A percentile compares a stretch with the other conserved stretches of the same genome.
Conservation (phyloP, 1,284 basidiomycete genomes). For the Trichosporon sp. region DNA sequence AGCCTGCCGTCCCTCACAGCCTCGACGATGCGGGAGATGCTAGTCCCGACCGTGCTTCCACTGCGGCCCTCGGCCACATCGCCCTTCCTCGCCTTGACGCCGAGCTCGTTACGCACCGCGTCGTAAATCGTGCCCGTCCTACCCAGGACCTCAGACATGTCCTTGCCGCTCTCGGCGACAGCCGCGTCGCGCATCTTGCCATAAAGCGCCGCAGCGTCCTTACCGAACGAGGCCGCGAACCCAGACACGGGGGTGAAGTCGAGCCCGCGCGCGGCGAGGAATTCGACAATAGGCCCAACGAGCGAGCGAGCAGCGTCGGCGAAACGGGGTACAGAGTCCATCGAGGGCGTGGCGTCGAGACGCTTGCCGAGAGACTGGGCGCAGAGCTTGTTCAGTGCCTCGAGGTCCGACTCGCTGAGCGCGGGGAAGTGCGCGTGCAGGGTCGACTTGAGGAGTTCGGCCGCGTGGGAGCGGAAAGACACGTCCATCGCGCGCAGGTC, state of each 20-base stretch:
- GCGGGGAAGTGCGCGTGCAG: constrained; percentile 28
- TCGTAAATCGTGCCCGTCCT: constrained; percentile 25
- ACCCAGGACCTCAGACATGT: constrained; percentile 27
- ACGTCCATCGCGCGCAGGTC: constrained; percentile 32
- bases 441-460: constrained; percentile 24
- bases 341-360: constrained; percentile 28
- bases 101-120: constrained; percentile 27
- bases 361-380: constrained; percentile 26
- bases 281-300: constrained; percentile 29
- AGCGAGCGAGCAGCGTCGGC: constrained; percentile 30
- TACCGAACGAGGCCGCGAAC: constrained; percentile 28
- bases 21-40: constrained; percentile 29
- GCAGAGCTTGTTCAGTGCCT: constrained; percentile 24
- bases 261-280: constrained; percentile 22
- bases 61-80: constrained; percentile 30
- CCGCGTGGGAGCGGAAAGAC: constrained; percentile 28
- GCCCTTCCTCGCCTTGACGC: constrained; percentile 29
- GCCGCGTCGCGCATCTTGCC: constrained; percentile 23
- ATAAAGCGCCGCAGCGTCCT: constrained; percentile 24
- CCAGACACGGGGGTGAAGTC: constrained; percentile 16
- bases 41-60: constrained; percentile 24
- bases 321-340: constrained; percentile 31
- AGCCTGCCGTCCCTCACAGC: constrained; percentile 31
- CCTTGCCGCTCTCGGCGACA: constrained; percentile 12
- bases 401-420: constrained; percentile 23